A percentile compares a stretch with the other conserved stretches of the same genome.
Conservation (phyloP, 192 early-diverging fungal species). For the Backusella westeae region DNA sequence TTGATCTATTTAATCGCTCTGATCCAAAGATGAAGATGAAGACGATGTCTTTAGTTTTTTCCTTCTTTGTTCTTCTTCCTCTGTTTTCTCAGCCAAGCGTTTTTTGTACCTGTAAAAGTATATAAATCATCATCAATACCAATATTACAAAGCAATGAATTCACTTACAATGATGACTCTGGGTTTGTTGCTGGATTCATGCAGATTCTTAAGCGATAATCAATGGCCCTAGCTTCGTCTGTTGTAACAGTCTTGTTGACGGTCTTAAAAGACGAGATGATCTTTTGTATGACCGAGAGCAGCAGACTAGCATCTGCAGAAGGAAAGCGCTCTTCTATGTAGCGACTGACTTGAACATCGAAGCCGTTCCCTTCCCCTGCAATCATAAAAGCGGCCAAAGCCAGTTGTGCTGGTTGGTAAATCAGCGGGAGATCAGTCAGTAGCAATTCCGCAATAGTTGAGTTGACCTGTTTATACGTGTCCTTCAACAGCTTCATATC, state of each 20-base stretch:
- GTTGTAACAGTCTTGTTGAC: slow-evolving; percentile 37
- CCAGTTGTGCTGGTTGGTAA: slow-evolving; percentile 78
- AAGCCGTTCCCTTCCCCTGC: slow-evolving; percentile 54
- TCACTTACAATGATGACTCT: slow-evolving; percentile 53
- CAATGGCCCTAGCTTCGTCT: slow-evolving; percentile 57
- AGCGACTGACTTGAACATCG: slow-evolving; percentile 29
- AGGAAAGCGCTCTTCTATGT: slow-evolving; percentile 44
- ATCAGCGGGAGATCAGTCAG: slow-evolving; percentile 71
- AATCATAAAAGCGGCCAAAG: slow-evolving; percentile 62
- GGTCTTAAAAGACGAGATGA: slow-evolving; percentile 44
- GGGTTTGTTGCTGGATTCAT: slow-evolving; percentile 77
- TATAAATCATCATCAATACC: background rate
- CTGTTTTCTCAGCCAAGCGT: background rate
- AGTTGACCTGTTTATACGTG: slow-evolving; percentile 52
- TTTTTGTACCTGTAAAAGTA: slow-evolving; percentile 12
- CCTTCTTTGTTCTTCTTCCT: background rate
- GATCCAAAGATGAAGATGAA: background rate
- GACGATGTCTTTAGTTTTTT: background rate
- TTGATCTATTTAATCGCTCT: background rate
- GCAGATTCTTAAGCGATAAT: slow-evolving; percentile 61
- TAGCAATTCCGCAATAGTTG: slow-evolving; percentile 57
- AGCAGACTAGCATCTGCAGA: slow-evolving; percentile 39
- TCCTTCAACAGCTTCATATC: slow-evolving; percentile 45
- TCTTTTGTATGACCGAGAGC: slow-evolving; percentile 29
- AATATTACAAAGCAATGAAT: background rate